Conservation (phyloP, 371 early-diverging fungal genomes). For the Synchytrium microbalum region DNA sequence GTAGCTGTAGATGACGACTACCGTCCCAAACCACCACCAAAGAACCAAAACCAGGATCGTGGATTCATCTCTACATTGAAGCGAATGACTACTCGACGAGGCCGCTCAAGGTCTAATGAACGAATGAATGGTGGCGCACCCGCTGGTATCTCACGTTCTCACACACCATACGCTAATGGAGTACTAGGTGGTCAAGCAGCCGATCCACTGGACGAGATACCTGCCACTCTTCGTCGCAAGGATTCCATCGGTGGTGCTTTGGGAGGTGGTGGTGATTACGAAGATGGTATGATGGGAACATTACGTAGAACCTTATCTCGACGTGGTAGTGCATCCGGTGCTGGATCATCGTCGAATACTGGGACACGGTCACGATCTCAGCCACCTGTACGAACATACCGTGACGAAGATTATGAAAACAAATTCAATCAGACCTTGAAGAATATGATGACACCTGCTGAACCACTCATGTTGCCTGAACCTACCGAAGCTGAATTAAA, state of each 20-base stretch:
- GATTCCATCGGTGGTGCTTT: neutral
- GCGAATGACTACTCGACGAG: neutral
- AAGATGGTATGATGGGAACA: constrained; percentile 18
- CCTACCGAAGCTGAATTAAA: constrained; percentile 23
- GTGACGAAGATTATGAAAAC: neutral
- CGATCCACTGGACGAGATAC: neutral
- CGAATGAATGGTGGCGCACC: neutral
- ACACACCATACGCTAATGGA: neutral
- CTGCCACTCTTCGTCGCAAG: neutral
- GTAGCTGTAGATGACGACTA: neutral
- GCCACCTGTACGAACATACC: neutral
- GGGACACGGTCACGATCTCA: constrained; percentile 2
- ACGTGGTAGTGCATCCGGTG: constrained; percentile 4
- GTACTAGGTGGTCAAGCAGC: constrained; percentile 1
- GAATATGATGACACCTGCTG: constrained; percentile 5
- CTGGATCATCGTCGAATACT: neutral
- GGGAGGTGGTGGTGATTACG: neutral
- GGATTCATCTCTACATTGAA: neutral
- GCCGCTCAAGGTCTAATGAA: neutral
- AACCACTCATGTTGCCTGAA: constrained; percentile 28
- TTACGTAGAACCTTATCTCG: constrained; percentile 26
- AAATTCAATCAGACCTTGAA: neutral
- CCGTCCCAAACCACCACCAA: neutral
- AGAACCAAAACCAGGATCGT: neutral
- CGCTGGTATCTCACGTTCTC: neutral